These are phyloP conservation scores for Rachicladosporium sp. DNA, from an alignment of 2,329 filamentous ascomycete species.

Conservation along the genomic window DNA sequence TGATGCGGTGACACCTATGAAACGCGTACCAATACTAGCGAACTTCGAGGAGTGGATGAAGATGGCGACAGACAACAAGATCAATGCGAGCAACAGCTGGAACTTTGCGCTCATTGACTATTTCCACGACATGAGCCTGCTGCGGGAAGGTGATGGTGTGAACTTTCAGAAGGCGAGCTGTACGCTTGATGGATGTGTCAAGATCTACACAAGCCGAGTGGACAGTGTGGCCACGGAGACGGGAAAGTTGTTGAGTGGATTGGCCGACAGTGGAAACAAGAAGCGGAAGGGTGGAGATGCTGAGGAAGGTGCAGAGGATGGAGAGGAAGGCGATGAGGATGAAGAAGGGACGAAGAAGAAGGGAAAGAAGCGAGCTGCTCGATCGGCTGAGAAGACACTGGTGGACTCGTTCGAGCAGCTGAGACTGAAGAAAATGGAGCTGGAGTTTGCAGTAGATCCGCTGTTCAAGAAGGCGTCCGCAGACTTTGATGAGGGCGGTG, in stretches of 20 bases:
- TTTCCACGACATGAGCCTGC: slow-evolving; percentile 95
- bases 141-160: slow-evolving; percentile 92
- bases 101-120: slow-evolving; percentile 99
- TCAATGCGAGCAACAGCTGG: slow-evolving; percentile 97
- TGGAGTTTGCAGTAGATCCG: slow-evolving; percentile 92
- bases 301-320: slow-evolving; percentile 44
- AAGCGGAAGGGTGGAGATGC: slow-evolving; percentile 30
- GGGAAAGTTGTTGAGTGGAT: slow-evolving; percentile 80
- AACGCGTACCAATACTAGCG: slow-evolving; percentile 85
- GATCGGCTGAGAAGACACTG: slow-evolving; percentile 85
- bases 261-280: slow-evolving; percentile 71
- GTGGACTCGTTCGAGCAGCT: slow-evolving; percentile 77
- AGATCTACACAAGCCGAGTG: slow-evolving; percentile 96
- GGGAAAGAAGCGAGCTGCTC: slow-evolving; percentile 52
- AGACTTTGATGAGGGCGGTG: slow-evolving; percentile 95
- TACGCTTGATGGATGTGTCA: slow-evolving; percentile 93
- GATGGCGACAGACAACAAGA: slow-evolving; percentile 95
- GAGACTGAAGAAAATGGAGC: slow-evolving; percentile 92
- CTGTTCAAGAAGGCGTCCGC: slow-evolving; percentile 99
- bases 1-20: slow-evolving; percentile 80
- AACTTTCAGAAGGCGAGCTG: slow-evolving; percentile 99
- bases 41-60: slow-evolving; percentile 99
- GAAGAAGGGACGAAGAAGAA: slow-evolving; percentile 52
- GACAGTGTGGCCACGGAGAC: slow-evolving; percentile 98
- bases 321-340: slow-evolving; percentile 56